Conservation (phyloP, 768 basidiomycete genomes). For the Tricholoma hemisulphureum region DNA sequence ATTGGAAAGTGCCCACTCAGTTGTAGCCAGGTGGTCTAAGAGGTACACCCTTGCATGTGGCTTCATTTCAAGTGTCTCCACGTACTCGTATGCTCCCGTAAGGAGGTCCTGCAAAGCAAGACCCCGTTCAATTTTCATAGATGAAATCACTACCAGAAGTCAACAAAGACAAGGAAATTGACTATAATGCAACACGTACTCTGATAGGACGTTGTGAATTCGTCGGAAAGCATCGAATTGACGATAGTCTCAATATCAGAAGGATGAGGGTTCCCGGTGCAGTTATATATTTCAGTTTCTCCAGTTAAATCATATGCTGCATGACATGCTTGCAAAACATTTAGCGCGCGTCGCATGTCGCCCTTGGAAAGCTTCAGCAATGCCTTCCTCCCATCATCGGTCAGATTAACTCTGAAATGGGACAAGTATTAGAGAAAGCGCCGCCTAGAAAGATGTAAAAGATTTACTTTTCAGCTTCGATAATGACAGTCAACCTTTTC, state of each 20-base stretch:
- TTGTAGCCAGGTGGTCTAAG: constrained; percentile 90
- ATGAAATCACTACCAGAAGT: constrained; percentile 67
- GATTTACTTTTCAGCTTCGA: constrained; percentile 79
- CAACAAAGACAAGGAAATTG: not conserved
- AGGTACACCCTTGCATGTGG: constrained; percentile 86
- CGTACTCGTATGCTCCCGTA: constrained; percentile 86
- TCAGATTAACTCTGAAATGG: constrained; percentile 73
- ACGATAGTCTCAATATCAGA: constrained; percentile 92
- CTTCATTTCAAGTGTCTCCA: constrained; percentile 83
- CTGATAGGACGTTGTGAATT: constrained; percentile 89
- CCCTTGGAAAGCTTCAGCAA: constrained; percentile 93
- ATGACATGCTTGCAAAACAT: constrained; percentile 96
- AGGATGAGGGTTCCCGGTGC: constrained; percentile 96
- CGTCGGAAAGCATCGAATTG: constrained; percentile 92
- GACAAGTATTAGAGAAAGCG: not conserved
- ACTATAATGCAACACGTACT: constrained; percentile 42
- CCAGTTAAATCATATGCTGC: constrained; percentile 90
- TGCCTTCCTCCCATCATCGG: constrained; percentile 82
- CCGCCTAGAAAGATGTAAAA: not conserved
- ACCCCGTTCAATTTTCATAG: constrained; percentile 87
- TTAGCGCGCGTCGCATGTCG: constrained; percentile 96
- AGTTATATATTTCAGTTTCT: constrained; percentile 92
- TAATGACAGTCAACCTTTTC: constrained; percentile 72
- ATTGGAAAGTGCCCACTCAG: constrained; percentile 65
- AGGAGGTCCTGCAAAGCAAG: constrained; percentile 94